These are phyloP conservation scores for Clarireedia hainanense DNA, from an alignment of 2,329 filamentous ascomycete genomes.

Conservation along the genomic window DNA sequence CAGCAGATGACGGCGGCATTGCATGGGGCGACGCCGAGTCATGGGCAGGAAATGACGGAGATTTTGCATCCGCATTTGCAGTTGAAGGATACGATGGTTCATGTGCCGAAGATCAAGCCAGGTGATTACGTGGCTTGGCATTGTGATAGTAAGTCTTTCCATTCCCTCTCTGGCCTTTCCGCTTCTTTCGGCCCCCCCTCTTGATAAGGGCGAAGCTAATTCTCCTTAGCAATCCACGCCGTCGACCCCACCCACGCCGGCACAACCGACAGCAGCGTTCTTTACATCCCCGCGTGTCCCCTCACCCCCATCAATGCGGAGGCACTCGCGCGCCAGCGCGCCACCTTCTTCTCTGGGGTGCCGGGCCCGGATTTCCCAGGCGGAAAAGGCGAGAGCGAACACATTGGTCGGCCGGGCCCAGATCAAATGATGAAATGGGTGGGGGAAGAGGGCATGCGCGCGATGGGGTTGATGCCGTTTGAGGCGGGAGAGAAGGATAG, in stretches of 20 bases:
- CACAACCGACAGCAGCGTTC: conserved; percentile 65
- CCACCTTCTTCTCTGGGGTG: conserved; percentile 59
- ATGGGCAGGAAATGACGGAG: conserved; percentile 53
- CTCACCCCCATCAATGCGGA: conserved; percentile 65
- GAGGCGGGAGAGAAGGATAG: background rate
- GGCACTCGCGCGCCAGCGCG: conserved; percentile 63
- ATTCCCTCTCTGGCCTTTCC: background rate
- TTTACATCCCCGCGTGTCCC: conserved; percentile 86
- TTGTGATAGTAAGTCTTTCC: conserved; percentile 30
- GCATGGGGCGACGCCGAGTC: conserved; percentile 61
- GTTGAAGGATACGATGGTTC: conserved; percentile 54
- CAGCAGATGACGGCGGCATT: conserved; percentile 37
- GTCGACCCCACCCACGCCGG: conserved; percentile 76
- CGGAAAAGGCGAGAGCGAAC: conserved; percentile 57
- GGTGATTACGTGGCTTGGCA: conserved; percentile 64
- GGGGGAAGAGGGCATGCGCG: conserved; percentile 43
- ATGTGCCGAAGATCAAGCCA: conserved; percentile 53
- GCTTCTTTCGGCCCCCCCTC: background rate
- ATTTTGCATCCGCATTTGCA: conserved; percentile 57
- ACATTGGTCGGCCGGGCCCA: conserved; percentile 37
- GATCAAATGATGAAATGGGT: conserved; percentile 31
- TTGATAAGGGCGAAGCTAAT: background rate
- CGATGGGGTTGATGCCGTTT: conserved; percentile 49
- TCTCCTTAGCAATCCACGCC: conserved; percentile 45
- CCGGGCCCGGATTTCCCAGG: conserved; percentile 65